Conservation (phyloP, 345 rosid genomes). For the Sisymbrium altissimum region DNA sequence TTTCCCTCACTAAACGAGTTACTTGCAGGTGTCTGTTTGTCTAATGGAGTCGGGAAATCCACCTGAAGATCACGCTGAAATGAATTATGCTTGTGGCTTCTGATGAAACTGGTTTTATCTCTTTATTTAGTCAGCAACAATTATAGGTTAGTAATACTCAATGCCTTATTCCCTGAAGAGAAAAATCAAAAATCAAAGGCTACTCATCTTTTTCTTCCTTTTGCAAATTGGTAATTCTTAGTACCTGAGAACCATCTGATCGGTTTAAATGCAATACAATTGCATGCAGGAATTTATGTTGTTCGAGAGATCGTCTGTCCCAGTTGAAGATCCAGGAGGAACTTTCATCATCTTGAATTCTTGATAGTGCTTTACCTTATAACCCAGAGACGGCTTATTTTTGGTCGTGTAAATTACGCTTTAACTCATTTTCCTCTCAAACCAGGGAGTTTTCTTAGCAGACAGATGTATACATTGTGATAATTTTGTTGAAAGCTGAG, state of each 20-base stretch:
- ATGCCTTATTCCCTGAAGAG: neutral
- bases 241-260: slow-evolving; percentile 8
- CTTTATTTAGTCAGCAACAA: slow-evolving; percentile 87
- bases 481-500: neutral
- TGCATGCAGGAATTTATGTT: slow-evolving; percentile 80
- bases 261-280: slow-evolving; percentile 12
- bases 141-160: slow-evolving; percentile 54
- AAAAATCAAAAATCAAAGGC: neutral
- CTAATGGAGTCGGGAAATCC: slow-evolving; percentile 64
- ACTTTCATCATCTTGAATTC: slow-evolving; percentile 29
- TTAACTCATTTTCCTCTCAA: neutral
- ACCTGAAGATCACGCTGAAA: slow-evolving; percentile 66
- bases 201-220: neutral
- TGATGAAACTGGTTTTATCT: slow-evolving; percentile 62
- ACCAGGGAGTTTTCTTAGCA: slow-evolving; percentile 1
- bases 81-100: slow-evolving; percentile 77
- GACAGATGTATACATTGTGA: slow-evolving; percentile 14
- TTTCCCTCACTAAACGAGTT: neutral
- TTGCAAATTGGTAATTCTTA: neutral
- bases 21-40: slow-evolving; percentile 72
- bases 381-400: neutral
- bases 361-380: slow-evolving; percentile 22
- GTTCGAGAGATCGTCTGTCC: slow-evolving; percentile 68
- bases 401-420: slow-evolving; percentile 10
- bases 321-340: slow-evolving; percentile 73